Evolutionary conservation across 176 grass and related monocot species (phyloP).

Genomic region (Cenchrus purpureus): DNA sequence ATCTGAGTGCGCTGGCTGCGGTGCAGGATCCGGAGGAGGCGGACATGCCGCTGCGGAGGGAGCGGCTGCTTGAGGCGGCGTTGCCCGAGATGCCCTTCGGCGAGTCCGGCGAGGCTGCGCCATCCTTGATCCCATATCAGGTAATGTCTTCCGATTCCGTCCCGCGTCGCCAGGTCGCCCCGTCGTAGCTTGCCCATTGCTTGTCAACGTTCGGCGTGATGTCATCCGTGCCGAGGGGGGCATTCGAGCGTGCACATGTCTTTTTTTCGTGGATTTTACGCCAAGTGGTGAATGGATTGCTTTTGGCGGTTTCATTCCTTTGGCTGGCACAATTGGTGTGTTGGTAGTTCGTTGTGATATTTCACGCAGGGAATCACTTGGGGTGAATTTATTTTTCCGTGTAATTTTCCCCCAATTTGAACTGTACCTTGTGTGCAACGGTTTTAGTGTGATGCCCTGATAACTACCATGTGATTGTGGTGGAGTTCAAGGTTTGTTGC

Average conservation of each 20-base stretch:
- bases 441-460: slow-evolving; percentile 9
- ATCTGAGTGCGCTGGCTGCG: slow-evolving; percentile 33
- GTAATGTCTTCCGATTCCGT: slow-evolving; percentile 16
- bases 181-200: neutral
- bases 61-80: slow-evolving; percentile 53
- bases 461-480: slow-evolving; percentile 17
- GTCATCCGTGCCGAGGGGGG: neutral
- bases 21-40: slow-evolving; percentile 53
- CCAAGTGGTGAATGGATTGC: neutral
- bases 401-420: neutral
- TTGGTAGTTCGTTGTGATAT: neutral
- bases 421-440: neutral
- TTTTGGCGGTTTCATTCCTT: neutral
- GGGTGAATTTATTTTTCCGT: neutral
- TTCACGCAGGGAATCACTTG: neutral
- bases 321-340: neutral
- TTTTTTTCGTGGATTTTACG: slow-evolving; percentile 7
- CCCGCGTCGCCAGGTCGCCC: neutral
- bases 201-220: slow-evolving; percentile 9
- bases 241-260: neutral
- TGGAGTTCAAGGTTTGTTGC: neutral
- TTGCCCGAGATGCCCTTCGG: slow-evolving; percentile 72
- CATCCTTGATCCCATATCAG: slow-evolving; percentile 68
- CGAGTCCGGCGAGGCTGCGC: slow-evolving; percentile 56
- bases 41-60: slow-evolving; percentile 50